Evolutionary conservation across 768 basidiomycete genomes (phyloP), one percentile per base, ranked within the genome.

Genomic region (Pilatotrama ljubarskyi): DNA sequence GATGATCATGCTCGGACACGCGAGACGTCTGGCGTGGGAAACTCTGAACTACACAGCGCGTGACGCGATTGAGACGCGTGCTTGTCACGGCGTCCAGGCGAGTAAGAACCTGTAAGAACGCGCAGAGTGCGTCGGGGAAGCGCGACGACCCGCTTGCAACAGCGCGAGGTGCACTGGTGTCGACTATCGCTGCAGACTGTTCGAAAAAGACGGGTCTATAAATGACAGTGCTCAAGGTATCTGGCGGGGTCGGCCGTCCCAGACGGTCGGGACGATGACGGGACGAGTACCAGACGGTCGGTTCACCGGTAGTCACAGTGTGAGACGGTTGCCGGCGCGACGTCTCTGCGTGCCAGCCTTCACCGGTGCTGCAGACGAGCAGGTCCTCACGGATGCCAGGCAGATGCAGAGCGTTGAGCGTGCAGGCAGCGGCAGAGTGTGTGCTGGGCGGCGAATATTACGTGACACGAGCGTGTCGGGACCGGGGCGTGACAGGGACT

Each of bases 221-320:
- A 15, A 26, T 18, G 25, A 35, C n/a, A 29, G 29, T 41, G 51
- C 26, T 42, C 25, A 11, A 5, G 29, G 10, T 51, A 44, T 37
- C 32, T 8, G 32, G 22, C 32, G 14, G 26, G 49, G 32, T 22
- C 17, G 50, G 17, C 14, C 18, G 51, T 32, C 41, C 47, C 59
- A 55, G 22, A 49, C 20, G 29, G 18, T 44, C 35, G 59, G 59
- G 47, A 26, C 48, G 15, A 29, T 32, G 58, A 48, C 58, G 51
- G 58, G 46, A 53, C 29, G 43, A 42, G n/a, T 58, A 48, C 61
- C 61, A 63, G 47, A 24, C 46, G 40, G 40, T 58, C 61, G 61
- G 61, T 20, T 40, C 56, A 38, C 55, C 61, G 61, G 56, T 35
- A 54, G 41, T 36, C 51, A 37, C 52, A 37, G 55, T 58, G 61